Evolutionary conservation across 1,284 basidiomycete genomes (phyloP), one percentile per base, ranked within the genome.

Genomic region (Hemileia vastatrix): DNA sequence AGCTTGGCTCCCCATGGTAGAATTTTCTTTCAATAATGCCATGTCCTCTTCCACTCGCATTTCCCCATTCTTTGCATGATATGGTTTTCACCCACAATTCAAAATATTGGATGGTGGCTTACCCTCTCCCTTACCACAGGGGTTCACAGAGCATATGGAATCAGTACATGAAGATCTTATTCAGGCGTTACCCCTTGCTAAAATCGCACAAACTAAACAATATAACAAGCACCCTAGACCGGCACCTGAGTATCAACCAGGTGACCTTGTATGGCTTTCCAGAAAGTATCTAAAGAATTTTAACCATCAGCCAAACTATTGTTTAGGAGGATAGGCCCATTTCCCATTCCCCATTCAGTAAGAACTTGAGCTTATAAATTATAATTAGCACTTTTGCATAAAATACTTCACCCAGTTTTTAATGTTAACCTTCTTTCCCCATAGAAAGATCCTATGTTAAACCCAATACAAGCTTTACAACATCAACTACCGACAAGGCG

Each of bases 21-120:
- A 79, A 45, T 78, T 79, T 31, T 32, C 70, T 0, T 67, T 72
- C 57, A 78, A 77, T 66, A 72, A 77, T 48, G 64, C 66, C 0
- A 24, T 65, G 0, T 71, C 77, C 21, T 15, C 65, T 0, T 66
- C 73, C 0, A 78, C 72, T 21, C 31, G 61, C 8, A 54, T 53
- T 6, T 73, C 79, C 1, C 80, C 80, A 0, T 81, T 81, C 73
- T 77, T 71, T 33, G 76, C 77, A 24, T 77, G 77, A 54, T 66
- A 72, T 13, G 78, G 74, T 6, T 79, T 71, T 51, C 66, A 77
- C 51, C 78, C 78, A 13, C 67, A 57, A 6, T 57, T 73, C 23
- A 60, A 49, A 13, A n/a, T 27, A 9, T 13, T 57, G n/a, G n/a
- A n/a, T n/a, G n/a, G n/a, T n/a, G n/a, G n/a, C n/a, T n/a, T n/a